phyloP scores from a whole-genome alignment of 2,329 filamentous ascomycete genomes.

The Penicillium sp. region DNA sequence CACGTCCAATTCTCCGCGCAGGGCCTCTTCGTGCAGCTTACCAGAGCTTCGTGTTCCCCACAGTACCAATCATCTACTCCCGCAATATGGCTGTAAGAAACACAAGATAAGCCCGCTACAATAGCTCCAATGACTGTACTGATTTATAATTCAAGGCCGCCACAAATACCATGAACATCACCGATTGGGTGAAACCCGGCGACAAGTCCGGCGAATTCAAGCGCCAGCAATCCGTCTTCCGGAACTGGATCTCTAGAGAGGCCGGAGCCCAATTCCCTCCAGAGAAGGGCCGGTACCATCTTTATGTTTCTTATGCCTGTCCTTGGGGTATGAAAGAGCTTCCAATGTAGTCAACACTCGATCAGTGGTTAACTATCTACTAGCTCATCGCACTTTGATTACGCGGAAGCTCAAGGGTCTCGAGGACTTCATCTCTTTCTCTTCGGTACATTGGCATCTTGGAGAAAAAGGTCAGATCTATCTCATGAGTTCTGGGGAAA shows the following conservation, averaged over 20 bases:
- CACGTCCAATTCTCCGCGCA: conserved; percentile 11
- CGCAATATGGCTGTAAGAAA: conserved; percentile 35
- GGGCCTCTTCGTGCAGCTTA: conserved; percentile 10
- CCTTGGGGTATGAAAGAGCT: conserved; percentile 63
- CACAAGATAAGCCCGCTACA: neutral
- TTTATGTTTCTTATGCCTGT: conserved; percentile 92
- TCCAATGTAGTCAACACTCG: neutral
- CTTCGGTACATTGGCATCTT: conserved; percentile 92
- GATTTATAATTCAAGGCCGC: conserved; percentile 18
- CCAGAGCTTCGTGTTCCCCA: conserved; percentile 18
- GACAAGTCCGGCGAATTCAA: conserved; percentile 91
- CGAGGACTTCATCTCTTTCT: conserved; percentile 74
- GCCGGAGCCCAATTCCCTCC: conserved; percentile 72
- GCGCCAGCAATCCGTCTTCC: conserved; percentile 77
- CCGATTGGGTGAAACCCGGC: conserved; percentile 75
- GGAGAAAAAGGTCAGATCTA: conserved; percentile 55
- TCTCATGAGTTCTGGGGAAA: neutral
- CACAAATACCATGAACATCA: conserved; percentile 55
- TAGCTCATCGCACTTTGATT: conserved; percentile 82
- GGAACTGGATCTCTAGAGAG: conserved; percentile 72
- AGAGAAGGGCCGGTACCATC: conserved; percentile 87
- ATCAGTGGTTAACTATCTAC: conserved; percentile 13
- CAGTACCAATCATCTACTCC: conserved; percentile 12
- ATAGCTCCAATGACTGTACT: neutral
- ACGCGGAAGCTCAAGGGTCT: conserved; percentile 87